Evolutionary conservation across 306 rosid species (phyloP).

Genomic region (Begonia fuchsioides): DNA sequence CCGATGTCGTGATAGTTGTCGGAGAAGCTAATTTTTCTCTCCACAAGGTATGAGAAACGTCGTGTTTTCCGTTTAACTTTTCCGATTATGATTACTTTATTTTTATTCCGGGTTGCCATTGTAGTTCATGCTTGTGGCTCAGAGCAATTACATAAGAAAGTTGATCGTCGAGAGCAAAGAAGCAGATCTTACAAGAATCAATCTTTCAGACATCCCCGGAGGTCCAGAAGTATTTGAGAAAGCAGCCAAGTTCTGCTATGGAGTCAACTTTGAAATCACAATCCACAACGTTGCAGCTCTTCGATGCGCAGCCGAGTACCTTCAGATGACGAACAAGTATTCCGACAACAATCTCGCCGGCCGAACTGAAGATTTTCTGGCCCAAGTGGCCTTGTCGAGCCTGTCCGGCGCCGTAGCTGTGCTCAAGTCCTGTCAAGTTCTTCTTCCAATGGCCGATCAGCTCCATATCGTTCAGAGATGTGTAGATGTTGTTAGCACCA

Average conservation of each 20-base stretch:
- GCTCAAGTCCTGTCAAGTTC: slow-evolving; percentile 43
- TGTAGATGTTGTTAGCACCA: slow-evolving; percentile 30
- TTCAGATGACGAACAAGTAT: slow-evolving; percentile 63
- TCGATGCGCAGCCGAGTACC: slow-evolving; percentile 69
- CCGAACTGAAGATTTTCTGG: slow-evolving; percentile 60
- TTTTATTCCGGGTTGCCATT: not conserved
- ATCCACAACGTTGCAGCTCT: slow-evolving; percentile 59
- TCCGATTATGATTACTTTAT: no score
- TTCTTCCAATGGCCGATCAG: slow-evolving; percentile 40
- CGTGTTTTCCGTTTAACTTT: no score
- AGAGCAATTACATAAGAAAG: slow-evolving; percentile 71
- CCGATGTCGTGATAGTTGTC: slow-evolving; percentile 48
- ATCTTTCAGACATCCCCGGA: slow-evolving; percentile 64
- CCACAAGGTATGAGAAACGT: slow-evolving; percentile 45
- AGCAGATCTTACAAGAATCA: slow-evolving; percentile 40
- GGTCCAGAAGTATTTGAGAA: slow-evolving; percentile 76
- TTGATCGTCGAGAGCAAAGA: slow-evolving; percentile 47
- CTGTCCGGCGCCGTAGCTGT: slow-evolving; percentile 46
- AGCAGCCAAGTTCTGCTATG: slow-evolving; percentile 85
- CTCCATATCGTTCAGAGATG: slow-evolving; percentile 41
- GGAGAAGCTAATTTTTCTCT: slow-evolving; percentile 62
- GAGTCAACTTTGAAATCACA: slow-evolving; percentile 80
- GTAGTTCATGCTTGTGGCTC: slow-evolving; percentile 81
- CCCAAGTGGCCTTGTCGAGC: slow-evolving; percentile 50
- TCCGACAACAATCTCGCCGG: slow-evolving; percentile 49